phyloP scores from a whole-genome alignment of 2,329 filamentous ascomycete species.

The Exophiala oligosperma region DNA sequence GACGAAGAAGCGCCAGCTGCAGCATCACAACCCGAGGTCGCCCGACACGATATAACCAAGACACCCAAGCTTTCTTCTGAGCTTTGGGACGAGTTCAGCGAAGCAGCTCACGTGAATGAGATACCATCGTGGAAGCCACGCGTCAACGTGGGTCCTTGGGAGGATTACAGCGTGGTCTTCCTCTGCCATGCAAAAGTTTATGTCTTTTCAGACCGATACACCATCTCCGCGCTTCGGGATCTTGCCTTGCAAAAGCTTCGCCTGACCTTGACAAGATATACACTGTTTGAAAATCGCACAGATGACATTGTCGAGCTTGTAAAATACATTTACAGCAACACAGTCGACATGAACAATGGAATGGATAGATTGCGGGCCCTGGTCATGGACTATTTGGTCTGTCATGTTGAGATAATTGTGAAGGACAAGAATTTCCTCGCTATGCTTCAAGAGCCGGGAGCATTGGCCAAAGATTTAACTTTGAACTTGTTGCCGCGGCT shows the following conservation, averaged over 20 bases:
- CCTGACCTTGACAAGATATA: slow-evolving; percentile 33
- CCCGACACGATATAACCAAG: background rate
- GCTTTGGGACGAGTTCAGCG: slow-evolving; percentile 7
- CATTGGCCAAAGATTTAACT: slow-evolving; percentile 9
- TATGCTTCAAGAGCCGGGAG: slow-evolving; percentile 9
- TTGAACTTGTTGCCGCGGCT: slow-evolving; percentile 13
- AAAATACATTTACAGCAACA: slow-evolving; percentile 39
- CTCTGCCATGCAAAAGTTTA: slow-evolving; percentile 43
- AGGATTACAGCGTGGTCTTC: slow-evolving; percentile 39
- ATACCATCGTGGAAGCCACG: slow-evolving; percentile 15
- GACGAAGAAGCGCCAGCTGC: too few species aligned
- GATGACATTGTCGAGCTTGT: slow-evolving; percentile 36
- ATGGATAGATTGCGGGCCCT: slow-evolving; percentile 27
- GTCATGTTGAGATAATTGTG: slow-evolving; percentile 14
- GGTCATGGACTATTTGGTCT: slow-evolving; percentile 29
- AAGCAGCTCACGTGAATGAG: background rate
- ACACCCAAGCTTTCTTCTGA: background rate
- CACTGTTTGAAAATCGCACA: slow-evolving; percentile 30
- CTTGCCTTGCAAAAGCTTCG: slow-evolving; percentile 21
- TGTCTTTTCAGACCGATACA: slow-evolving; percentile 42
- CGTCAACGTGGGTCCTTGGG: slow-evolving; percentile 12
- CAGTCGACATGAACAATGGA: slow-evolving; percentile 22
- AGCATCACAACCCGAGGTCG: background rate
- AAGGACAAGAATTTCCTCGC: slow-evolving; percentile 9
- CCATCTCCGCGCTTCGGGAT: slow-evolving; percentile 27